A percentile compares a stretch with the other conserved stretches of the same genome.
Evolutionary conservation across 1,284 basidiomycete species (phyloP).

Genomic region (Ustilago trichophora): DNA sequence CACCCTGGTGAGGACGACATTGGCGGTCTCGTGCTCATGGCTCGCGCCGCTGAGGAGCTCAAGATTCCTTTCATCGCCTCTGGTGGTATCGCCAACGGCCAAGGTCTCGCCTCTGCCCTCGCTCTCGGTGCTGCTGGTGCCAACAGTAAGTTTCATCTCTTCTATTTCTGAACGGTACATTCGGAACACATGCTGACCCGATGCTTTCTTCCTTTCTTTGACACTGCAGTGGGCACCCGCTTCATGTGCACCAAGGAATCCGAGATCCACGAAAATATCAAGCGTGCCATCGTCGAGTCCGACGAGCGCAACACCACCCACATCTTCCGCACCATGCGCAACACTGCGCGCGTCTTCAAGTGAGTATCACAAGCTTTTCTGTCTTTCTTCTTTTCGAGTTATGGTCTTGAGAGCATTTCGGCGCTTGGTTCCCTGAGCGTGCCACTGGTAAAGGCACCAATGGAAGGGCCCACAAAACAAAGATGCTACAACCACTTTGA

Average conservation of each 20-base stretch:
- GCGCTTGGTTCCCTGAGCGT: background rate
- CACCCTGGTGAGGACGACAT: constrained; percentile 96
- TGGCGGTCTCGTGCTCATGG: constrained; percentile 87
- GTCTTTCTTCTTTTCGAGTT: too few species aligned
- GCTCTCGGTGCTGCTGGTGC: constrained; percentile 85
- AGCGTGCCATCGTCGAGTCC: constrained; percentile 84
- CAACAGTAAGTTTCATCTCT: too few species aligned
- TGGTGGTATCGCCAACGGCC: constrained; percentile 73
- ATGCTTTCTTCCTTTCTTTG: constrained; percentile 61
- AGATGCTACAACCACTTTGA: background rate
- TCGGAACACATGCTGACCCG: background rate
- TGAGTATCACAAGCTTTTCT: constrained; percentile 14
- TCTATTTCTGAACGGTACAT: too few species aligned
- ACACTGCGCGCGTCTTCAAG: constrained; percentile 89
- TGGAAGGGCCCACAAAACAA: constrained; percentile 23
- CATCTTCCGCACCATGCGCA: constrained; percentile 82
- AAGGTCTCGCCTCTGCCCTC: constrained; percentile 82
- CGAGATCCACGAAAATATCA: constrained; percentile 88
- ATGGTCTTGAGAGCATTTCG: background rate
- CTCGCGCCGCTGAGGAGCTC: constrained; percentile 85
- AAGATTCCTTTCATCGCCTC: constrained; percentile 87
- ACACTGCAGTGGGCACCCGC: constrained; percentile 88
- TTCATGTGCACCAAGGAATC: constrained; percentile 79
- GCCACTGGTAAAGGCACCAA: constrained; percentile 5
- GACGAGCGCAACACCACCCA: constrained; percentile 82